These are phyloP conservation scores for Cladophialophora bantiana DNA, from an alignment of 2,329 filamentous ascomycete genomes.

Conservation along the genomic window DNA sequence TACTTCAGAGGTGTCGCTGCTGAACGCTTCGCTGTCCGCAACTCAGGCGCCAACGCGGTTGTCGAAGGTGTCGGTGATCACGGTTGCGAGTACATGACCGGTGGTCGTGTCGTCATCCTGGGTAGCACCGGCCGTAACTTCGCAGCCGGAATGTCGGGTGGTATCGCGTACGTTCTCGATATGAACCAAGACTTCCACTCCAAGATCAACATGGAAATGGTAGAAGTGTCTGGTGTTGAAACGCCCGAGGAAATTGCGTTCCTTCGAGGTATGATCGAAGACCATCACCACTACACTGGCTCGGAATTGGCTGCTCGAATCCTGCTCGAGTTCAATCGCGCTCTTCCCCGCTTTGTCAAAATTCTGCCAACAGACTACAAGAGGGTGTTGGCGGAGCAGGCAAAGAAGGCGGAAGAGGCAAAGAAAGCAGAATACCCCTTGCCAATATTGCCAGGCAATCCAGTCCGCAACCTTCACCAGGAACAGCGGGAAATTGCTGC, in stretches of 20 bases:
- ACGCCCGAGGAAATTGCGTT: slow-evolving; percentile 90
- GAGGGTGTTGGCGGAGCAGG: slow-evolving; percentile 85
- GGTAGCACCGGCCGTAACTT: slow-evolving; percentile 95
- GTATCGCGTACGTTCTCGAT: slow-evolving; percentile 94
- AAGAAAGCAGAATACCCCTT: slow-evolving; percentile 85
- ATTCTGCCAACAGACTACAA: slow-evolving; percentile 96
- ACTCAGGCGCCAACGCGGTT: slow-evolving; percentile 94
- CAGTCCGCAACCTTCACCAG: slow-evolving; percentile 61
- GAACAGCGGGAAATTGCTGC: slow-evolving; percentile 62
- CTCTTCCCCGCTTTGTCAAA: slow-evolving; percentile 89
- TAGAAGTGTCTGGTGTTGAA: slow-evolving; percentile 82
- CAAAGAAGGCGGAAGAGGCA: slow-evolving; percentile 80
- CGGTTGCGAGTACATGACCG: slow-evolving; percentile 98
- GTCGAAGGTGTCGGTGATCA: slow-evolving; percentile 97
- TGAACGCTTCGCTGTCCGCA: slow-evolving; percentile 94
- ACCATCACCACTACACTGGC: slow-evolving; percentile 97
- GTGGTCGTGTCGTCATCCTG: slow-evolving; percentile 85
- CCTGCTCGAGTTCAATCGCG: slow-evolving; percentile 92
- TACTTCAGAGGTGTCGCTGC: slow-evolving; percentile 98
- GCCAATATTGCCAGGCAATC: slow-evolving; percentile 74
- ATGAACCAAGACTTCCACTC: slow-evolving; percentile 86
- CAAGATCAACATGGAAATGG: slow-evolving; percentile 98
- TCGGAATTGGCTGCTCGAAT: slow-evolving; percentile 93
- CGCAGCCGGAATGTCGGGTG: slow-evolving; percentile 96
- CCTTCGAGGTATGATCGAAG: slow-evolving; percentile 88